Conservation (phyloP, 306 rosid species). For the Urtica urens region DNA sequence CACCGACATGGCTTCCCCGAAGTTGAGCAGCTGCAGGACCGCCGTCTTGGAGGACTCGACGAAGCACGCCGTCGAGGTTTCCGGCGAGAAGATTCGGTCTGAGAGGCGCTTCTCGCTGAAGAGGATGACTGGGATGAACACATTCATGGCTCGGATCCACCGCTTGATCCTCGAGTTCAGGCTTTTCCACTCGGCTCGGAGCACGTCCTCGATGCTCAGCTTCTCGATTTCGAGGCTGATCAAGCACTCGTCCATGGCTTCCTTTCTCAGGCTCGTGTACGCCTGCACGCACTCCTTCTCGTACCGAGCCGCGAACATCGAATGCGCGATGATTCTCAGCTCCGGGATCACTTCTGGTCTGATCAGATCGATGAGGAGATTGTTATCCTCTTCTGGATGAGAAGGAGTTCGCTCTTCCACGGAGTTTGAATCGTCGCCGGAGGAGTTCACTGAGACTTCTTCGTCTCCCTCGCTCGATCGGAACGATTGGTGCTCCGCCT, state of each 20-base stretch:
- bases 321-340: conserved; percentile 51
- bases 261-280: conserved; percentile 51
- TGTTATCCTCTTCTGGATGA: too few species aligned
- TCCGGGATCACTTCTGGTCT: conserved; percentile 51
- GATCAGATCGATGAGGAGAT: conserved; percentile 51
- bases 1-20: conserved; percentile 80
- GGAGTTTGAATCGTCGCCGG: conserved; percentile 52
- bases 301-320: conserved; percentile 59
- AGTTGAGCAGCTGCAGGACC: conserved; percentile 75
- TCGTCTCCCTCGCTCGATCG: conserved; percentile 72
- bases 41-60: conserved; percentile 78
- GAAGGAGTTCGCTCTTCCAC: too few species aligned
- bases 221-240: conserved; percentile 71
- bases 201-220: conserved; percentile 72
- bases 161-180: conserved; percentile 67
- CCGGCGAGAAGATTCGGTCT: conserved; percentile 60
- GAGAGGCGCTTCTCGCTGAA: conserved; percentile 72
- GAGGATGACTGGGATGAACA: conserved; percentile 74
- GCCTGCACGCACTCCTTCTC: conserved; percentile 66
- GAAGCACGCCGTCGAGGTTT: conserved; percentile 40
- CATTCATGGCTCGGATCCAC: conserved; percentile 79
- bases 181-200: conserved; percentile 59
- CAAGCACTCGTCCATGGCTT: conserved; percentile 77
- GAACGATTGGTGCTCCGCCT: conserved; percentile 60
- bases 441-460: conserved; percentile 50